Base-by-base conservation (phyloP, 441 rosid genomes). In the Mallotus japonicus region DNA sequence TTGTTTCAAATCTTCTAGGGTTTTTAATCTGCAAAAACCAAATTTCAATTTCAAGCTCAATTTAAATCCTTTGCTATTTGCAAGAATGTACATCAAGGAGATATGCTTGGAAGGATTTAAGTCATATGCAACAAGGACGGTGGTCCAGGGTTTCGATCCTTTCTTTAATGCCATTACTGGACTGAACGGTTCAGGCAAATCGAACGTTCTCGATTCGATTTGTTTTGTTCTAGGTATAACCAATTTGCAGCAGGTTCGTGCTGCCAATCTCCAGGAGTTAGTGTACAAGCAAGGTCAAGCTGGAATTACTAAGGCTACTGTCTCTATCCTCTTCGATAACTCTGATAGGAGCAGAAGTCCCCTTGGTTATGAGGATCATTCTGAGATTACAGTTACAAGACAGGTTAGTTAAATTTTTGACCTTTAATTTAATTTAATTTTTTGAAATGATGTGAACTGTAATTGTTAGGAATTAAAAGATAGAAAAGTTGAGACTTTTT, bases 281-380 rank as follows among this genome's bases (percentile, higher is more conserved):
- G 99, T 95, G 5, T 95, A 95, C 84, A 95, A 95, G 89, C 99
- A 95, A 85, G 99, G 99, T 0, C 99, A 95, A 80, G 99, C 99
- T 62, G 99, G 99, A 64, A 92, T 95, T 49, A 93, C 99, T 9
- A 95, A 93, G 63, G 97, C 98, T 10, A 95, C 99, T 0, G 99
- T 95, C 2, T 93, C 97, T 1, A 81, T 95, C 32, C 87, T 93
- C 51, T 95, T 95, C 16, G 97, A 93, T 70, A 95, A 95, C 53
- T 88, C 97, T 37, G 88, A 93, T 65, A 72, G 96, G 81, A 76
- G 79, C 59, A 65, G 90, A 24, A 92, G 99, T 62, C 99, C 98
- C 14, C 94, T 95, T 13, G 97, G 99, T 2, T 92, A 93, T 32
- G 98, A 90, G 72, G 97, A 87, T 8, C 97, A 90, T 67, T 28